A percentile compares a stretch with the other conserved stretches of the same genome.
Conservation (phyloP, 2,329 filamentous ascomycete genomes). For the Tolypocladium endophyticum region DNA sequence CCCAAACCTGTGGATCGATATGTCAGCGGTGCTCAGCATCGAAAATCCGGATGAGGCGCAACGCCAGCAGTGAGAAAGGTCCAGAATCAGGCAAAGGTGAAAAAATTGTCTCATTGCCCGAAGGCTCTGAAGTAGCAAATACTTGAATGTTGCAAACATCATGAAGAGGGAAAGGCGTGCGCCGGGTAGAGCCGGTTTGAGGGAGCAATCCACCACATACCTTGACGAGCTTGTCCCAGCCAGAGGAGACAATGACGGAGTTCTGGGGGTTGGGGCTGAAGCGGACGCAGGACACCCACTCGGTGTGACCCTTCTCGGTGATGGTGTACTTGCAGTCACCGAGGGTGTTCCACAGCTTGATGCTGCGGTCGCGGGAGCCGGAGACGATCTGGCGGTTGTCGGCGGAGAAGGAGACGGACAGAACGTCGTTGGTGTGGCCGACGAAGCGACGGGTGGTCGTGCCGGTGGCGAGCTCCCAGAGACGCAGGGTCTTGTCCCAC, state of each 20-base stretch:
- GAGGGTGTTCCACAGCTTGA: constrained; percentile 99
- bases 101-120: constrained; percentile 92
- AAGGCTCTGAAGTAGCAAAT: constrained; percentile 99
- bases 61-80: constrained; percentile 6
- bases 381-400: constrained; percentile 99
- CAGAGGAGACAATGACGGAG: constrained; percentile 96
- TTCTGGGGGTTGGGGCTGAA: constrained; percentile 99
- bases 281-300: constrained; percentile 98
- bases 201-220: constrained; percentile 45
- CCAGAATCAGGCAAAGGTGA: constrained; percentile 76
- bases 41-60: not conserved
- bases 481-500: constrained; percentile 99
- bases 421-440: constrained; percentile 98
- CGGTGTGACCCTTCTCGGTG: constrained; percentile 99
- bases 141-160: constrained; percentile 88
- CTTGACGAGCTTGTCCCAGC: constrained; percentile 99
- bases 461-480: constrained; percentile 97
- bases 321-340: constrained; percentile 99
- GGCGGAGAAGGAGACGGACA: constrained; percentile 99
- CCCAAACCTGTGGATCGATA: constrained; percentile 67
- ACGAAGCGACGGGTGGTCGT: constrained; percentile 97
- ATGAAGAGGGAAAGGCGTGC: constrained; percentile 28
- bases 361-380: constrained; percentile 93
- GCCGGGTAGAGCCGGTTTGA: constrained; percentile 2
- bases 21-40: constrained; percentile 4